phyloP scores from a whole-genome alignment of 1,284 basidiomycete genomes.

The Austroboletus novae-zelandiae region DNA sequence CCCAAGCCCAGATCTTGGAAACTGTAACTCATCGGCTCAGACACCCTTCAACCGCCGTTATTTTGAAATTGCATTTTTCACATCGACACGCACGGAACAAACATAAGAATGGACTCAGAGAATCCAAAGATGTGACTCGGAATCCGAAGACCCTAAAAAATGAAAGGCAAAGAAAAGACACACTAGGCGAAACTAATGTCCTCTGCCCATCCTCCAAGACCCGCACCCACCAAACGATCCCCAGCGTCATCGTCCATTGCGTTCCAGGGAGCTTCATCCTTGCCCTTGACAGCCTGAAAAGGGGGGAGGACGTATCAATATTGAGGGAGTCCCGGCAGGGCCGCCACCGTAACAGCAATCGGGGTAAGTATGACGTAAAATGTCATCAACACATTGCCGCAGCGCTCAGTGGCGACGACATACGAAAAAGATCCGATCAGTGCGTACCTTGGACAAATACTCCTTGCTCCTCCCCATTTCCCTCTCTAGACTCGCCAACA shows the following conservation, averaged over 20 bases:
- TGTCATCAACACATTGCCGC: neutral
- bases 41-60: too few species aligned
- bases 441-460: constrained; percentile 59
- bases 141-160: too few species aligned
- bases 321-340: neutral
- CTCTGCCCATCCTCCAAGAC: constrained; percentile 23
- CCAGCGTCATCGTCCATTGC: constrained; percentile 28
- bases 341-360: too few species aligned
- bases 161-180: too few species aligned
- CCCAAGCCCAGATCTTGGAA: too few species aligned
- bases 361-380: neutral
- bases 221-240: constrained; percentile 19
- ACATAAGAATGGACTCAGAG: too few species aligned
- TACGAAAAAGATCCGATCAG: constrained; percentile 7
- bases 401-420: neutral
- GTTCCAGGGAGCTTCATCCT: constrained; percentile 31
- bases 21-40: too few species aligned
- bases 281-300: constrained; percentile 30
- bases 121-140: too few species aligned
- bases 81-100: too few species aligned
- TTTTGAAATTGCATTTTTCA: too few species aligned
- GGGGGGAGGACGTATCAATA: constrained; percentile 2
- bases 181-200: constrained; percentile 9
- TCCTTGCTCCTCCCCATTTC: constrained; percentile 62
- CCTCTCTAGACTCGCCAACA: constrained; percentile 53